Percentiles rank a stretch among this genome's conserved stretches.
These are phyloP conservation scores for Botrytis byssoidea DNA, from an alignment of 2,329 filamentous ascomycete species.

Conservation along the genomic window DNA sequence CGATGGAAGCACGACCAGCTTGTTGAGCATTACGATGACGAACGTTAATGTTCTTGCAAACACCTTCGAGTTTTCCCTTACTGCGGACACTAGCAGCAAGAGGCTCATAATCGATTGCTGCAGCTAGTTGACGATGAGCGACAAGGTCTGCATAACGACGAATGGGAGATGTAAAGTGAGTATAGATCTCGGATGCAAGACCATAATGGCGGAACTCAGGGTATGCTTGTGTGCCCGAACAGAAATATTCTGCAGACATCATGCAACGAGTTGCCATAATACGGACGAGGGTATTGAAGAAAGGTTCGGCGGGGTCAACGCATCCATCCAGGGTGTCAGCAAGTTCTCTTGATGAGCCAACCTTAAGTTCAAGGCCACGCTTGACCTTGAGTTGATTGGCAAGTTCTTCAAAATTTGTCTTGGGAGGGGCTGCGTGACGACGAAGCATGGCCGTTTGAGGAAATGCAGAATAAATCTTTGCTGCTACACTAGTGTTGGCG, in stretches of 20 bases:
- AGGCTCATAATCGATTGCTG: constrained; percentile 88
- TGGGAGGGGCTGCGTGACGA: constrained; percentile 87
- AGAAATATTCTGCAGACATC: constrained; percentile 99
- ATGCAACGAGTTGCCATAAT: constrained; percentile 98
- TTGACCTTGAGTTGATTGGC: constrained; percentile 87
- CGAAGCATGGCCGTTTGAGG: constrained; percentile 93
- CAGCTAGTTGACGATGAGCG: constrained; percentile 89
- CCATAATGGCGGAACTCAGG: constrained; percentile 97
- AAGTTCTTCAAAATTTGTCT: constrained; percentile 95
- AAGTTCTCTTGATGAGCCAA: constrained; percentile 87
- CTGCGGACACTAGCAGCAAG: constrained; percentile 80
- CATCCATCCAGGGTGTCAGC: constrained; percentile 89
- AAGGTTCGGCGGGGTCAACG: constrained; percentile 75
- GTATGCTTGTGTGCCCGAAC: constrained; percentile 86
- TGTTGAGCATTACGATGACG: constrained; percentile 96
- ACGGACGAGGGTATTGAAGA: constrained; percentile 97
- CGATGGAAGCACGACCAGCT: constrained; percentile 88
- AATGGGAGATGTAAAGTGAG: constrained; percentile 96
- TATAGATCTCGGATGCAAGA: constrained; percentile 94
- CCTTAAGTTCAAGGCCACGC: constrained; percentile 73
- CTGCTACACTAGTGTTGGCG: constrained; percentile 91
- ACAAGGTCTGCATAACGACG: constrained; percentile 96
- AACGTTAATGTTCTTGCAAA: constrained; percentile 98
- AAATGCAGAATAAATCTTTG: constrained; percentile 86
- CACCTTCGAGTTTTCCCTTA: constrained; percentile 80